A percentile compares a stretch with the other conserved stretches of the same genome.
These are phyloP conservation scores for Cynara cardunculus DNA, from an alignment of 129 eudicot species.

Conservation along the genomic window DNA sequence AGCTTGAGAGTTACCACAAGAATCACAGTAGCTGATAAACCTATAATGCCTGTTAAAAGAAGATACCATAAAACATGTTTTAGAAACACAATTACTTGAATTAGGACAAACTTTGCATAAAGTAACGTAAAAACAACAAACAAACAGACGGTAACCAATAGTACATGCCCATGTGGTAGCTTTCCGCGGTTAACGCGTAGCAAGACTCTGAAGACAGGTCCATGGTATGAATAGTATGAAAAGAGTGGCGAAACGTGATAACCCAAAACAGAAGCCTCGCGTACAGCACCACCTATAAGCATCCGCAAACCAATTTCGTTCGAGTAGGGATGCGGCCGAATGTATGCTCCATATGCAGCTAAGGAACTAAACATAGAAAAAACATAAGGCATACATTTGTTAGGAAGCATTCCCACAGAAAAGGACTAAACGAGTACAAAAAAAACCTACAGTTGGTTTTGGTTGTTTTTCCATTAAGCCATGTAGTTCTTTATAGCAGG, in stretches of 20 bases:
- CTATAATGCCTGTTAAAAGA: constrained; percentile 56
- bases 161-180: constrained; percentile 59
- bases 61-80: neutral
- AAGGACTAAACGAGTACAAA: neutral
- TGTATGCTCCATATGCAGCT: constrained; percentile 86
- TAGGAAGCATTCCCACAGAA: neutral
- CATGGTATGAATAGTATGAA: constrained; percentile 94
- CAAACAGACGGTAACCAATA: neutral
- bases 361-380: constrained; percentile 48
- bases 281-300: constrained; percentile 90
- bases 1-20: constrained; percentile 77
- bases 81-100: constrained; percentile 1
- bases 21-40: constrained; percentile 74
- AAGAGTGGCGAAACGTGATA: constrained; percentile 78
- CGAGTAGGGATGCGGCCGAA: constrained; percentile 75
- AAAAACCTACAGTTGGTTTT: neutral
- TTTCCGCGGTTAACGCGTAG: constrained; percentile 78
- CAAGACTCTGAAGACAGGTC: constrained; percentile 90
- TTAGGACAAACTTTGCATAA: neutral
- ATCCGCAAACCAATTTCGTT: constrained; percentile 90
- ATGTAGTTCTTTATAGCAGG: neutral
- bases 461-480: neutral
- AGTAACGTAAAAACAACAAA: neutral
- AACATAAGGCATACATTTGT: neutral
- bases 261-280: constrained; percentile 89